Evolutionary conservation across 352 stramenopile genomes (phyloP).

Genomic region (Aphanomyces euteiches): DNA sequence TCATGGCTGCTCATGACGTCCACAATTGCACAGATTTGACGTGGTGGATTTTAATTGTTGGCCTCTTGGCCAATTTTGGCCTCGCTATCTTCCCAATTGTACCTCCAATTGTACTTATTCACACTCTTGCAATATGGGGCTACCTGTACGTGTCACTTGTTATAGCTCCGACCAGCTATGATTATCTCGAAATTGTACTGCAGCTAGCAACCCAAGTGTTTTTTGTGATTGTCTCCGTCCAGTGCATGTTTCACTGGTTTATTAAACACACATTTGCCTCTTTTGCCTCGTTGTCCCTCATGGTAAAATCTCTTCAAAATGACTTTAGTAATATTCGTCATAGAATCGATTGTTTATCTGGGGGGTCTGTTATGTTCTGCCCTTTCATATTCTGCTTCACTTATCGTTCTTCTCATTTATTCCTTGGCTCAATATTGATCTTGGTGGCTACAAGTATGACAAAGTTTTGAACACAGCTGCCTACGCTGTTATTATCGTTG

Average conservation of each 20-base stretch:
- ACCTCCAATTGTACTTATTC: conserved; percentile 48
- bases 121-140: conserved; percentile 52
- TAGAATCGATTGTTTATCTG: conserved; percentile 49
- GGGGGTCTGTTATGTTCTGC: conserved; percentile 58
- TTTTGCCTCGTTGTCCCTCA: conserved; percentile 33
- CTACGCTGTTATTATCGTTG: conserved; percentile 52
- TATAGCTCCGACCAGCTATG: conserved; percentile 48
- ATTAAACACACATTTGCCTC: conserved; percentile 46
- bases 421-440: conserved; percentile 66
- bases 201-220: conserved; percentile 51
- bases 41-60: conserved; percentile 59
- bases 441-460: conserved; percentile 48
- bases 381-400: conserved; percentile 68
- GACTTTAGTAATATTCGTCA: conserved; percentile 30
- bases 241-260: conserved; percentile 44
- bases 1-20: conserved; percentile 47
- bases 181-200: conserved; percentile 56
- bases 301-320: not conserved
- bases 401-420: conserved; percentile 70
- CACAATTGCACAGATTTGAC: conserved; percentile 65
- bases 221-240: conserved; percentile 55
- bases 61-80: conserved; percentile 40
- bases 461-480: conserved; percentile 46
- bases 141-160: conserved; percentile 73
- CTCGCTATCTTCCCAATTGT: conserved; percentile 48